A percentile compares a stretch with the other conserved stretches of the same genome.
Conservation (phyloP, 148 eudicot species). For the Rhododendron griersonianum region DNA sequence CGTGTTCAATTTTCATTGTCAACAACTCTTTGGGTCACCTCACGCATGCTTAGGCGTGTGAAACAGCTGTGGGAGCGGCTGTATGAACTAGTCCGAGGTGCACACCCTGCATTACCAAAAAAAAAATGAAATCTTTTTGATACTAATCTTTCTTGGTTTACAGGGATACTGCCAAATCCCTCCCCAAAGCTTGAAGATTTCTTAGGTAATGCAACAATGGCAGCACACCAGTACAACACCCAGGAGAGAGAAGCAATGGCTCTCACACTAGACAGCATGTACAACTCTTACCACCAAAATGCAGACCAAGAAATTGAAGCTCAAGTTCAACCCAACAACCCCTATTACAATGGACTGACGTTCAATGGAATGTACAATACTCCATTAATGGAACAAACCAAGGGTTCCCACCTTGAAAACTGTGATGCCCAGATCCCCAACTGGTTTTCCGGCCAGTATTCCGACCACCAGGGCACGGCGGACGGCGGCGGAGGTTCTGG, state of each 20-base stretch:
- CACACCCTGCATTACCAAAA: too few relatives aligned
- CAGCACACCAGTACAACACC: conserved; percentile 12
- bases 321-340: conserved; percentile 17
- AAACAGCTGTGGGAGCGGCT: too few relatives aligned
- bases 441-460: conserved; percentile 52
- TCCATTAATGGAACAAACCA: conserved; percentile 7
- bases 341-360: neutral
- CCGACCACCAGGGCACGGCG: conserved; percentile 1
- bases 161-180: conserved; percentile 53
- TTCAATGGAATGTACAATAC: conserved; percentile 25
- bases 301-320: conserved; percentile 13
- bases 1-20: too few relatives aligned
- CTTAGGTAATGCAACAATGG: conserved; percentile 67
- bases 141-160: conserved; percentile 1
- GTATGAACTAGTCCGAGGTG: too few relatives aligned
- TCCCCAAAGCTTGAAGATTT: conserved; percentile 84
- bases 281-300: conserved; percentile 33
- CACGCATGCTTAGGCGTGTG: too few relatives aligned
- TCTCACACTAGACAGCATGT: conserved; percentile 52
- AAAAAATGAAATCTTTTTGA: neutral
- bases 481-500: conserved; percentile 13
- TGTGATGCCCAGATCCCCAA: conserved; percentile 6
- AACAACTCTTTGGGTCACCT: too few relatives aligned
- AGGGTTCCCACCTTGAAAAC: neutral
- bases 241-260: conserved; percentile 33